Conservation (phyloP, 345 rosid genomes). For the Eucalyptus sp. region DNA sequence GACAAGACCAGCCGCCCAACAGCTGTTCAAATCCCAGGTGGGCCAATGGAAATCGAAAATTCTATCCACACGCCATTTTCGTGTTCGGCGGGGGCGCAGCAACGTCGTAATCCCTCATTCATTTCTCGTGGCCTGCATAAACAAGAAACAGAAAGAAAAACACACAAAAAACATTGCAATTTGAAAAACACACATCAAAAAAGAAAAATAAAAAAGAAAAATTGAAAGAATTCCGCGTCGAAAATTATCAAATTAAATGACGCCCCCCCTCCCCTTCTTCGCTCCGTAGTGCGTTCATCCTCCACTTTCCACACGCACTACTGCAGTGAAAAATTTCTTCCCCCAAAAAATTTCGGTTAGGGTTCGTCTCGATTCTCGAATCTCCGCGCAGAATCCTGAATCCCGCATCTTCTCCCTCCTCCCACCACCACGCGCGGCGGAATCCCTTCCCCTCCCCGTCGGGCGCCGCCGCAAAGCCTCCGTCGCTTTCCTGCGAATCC, state of each 20-base stretch:
- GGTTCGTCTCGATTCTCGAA: background rate
- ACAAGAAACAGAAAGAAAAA: too few relatives aligned
- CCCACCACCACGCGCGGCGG: background rate
- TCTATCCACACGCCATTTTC: background rate
- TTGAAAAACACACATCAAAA: background rate
- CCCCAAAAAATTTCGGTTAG: background rate
- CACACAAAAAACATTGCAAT: too few relatives aligned
- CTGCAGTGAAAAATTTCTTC: background rate
- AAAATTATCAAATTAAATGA: background rate
- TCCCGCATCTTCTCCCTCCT: background rate
- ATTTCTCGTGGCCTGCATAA: background rate
- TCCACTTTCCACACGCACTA: background rate
- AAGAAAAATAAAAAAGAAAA: background rate
- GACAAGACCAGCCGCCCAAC: background rate
- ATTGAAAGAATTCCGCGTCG: background rate
- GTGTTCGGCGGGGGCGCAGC: background rate
- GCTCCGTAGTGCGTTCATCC: background rate
- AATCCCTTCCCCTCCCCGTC: too few relatives aligned
- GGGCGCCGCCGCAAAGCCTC: background rate
- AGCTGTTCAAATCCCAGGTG: background rate
- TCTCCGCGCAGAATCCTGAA: background rate
- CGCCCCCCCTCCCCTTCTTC: background rate
- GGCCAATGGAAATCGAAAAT: background rate
- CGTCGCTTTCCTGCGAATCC: background rate
- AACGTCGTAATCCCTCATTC: background rate